Percentiles rank a stretch among this genome's conserved stretches.
phyloP scores from a whole-genome alignment of 2,329 filamentous ascomycete species.

The Aureobasidium uvarum region DNA sequence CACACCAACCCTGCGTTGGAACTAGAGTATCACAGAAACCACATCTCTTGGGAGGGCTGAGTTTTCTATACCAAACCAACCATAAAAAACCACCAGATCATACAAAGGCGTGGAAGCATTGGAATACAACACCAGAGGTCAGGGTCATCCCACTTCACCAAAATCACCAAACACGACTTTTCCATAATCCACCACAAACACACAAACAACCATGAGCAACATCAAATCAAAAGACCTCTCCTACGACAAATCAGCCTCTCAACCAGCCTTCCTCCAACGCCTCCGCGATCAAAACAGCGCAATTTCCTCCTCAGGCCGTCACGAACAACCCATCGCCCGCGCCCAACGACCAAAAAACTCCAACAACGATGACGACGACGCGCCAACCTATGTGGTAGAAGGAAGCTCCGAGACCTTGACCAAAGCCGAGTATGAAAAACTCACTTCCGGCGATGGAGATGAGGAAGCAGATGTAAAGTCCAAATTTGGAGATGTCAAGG shows the following conservation, averaged over 20 bases:
- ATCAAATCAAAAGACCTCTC: conserved; percentile 62
- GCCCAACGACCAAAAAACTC: conserved; percentile 48
- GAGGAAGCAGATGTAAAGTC: conserved; percentile 6
- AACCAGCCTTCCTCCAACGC: conserved; percentile 48
- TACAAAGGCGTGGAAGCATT: too few species aligned
- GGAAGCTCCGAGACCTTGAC: conserved; percentile 62
- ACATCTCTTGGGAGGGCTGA: too few species aligned
- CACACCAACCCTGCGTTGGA: neutral
- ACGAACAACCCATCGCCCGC: conserved; percentile 46
- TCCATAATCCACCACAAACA: neutral
- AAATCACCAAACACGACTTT: neutral
- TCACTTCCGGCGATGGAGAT: conserved; percentile 31
- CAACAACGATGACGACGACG: conserved; percentile 73
- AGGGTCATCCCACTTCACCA: neutral
- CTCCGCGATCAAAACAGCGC: conserved; percentile 54
- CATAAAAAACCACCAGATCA: too few species aligned
- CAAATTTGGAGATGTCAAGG: conserved; percentile 27
- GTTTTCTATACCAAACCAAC: too few species aligned
- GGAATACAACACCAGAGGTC: neutral
- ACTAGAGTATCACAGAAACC: too few species aligned
- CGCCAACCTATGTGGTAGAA: conserved; percentile 72
- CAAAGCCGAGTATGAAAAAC: conserved; percentile 51
- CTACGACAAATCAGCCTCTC: conserved; percentile 56
- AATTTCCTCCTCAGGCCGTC: conserved; percentile 37
- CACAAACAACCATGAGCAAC: conserved; percentile 16